phyloP scores from a whole-genome alignment of 2,329 filamentous ascomycete genomes.

The Annulohypoxylon truncatum region DNA sequence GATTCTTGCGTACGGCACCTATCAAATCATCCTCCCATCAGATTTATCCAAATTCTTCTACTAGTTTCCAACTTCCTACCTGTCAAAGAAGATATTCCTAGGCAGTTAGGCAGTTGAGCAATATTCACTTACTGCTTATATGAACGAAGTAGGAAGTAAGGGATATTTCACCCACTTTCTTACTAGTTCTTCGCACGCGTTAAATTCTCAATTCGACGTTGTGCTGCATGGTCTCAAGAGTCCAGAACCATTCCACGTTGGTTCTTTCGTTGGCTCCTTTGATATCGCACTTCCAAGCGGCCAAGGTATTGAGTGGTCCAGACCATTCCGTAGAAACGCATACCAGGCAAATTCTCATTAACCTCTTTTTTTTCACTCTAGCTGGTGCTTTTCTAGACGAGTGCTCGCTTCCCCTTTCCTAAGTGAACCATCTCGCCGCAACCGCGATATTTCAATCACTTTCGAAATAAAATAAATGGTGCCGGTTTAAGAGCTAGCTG shows the following conservation, averaged over 20 bases:
- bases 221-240: not conserved
- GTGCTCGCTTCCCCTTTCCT: slow-evolving; percentile 25
- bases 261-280: slow-evolving; percentile 5
- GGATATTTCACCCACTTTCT: too few relatives aligned
- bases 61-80: slow-evolving; percentile 21
- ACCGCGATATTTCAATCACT: slow-evolving; percentile 17
- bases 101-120: slow-evolving; percentile 16
- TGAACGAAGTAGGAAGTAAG: slow-evolving; percentile 29
- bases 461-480: slow-evolving; percentile 6
- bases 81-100: slow-evolving; percentile 24
- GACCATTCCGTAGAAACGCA: slow-evolving; percentile 15
- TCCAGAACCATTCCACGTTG: slow-evolving; percentile 1
- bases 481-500: slow-evolving; percentile 9
- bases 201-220: not conserved
- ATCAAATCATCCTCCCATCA: slow-evolving; percentile 27
- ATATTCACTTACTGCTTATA: not conserved
- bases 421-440: slow-evolving; percentile 30
- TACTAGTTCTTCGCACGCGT: not conserved
- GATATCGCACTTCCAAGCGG: slow-evolving; percentile 1
- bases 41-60: slow-evolving; percentile 35
- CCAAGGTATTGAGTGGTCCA: slow-evolving; percentile 23
- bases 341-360: slow-evolving; percentile 6
- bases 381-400: slow-evolving; percentile 5
- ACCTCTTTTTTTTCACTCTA: not conserved
- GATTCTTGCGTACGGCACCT: not conserved